Conservation (phyloP, 176 grass and related monocot species). For the Rhynchospora pubera region DNA sequence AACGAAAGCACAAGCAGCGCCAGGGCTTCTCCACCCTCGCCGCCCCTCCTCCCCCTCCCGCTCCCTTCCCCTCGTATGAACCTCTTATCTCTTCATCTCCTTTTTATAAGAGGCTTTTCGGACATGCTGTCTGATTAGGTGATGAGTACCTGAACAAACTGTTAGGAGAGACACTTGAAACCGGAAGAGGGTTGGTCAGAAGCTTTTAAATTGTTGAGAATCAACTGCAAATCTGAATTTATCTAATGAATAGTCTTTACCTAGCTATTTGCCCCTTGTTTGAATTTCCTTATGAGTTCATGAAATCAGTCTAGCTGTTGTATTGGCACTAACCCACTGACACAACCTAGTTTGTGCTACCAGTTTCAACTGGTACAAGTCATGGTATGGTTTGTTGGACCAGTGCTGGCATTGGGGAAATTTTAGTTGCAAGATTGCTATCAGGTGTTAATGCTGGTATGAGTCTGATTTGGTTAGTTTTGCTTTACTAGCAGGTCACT, state of each 20-base stretch:
- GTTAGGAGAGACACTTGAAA: too few species aligned
- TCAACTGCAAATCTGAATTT: not conserved
- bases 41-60: slow-evolving; percentile 4
- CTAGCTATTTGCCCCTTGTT: too few species aligned
- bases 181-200: not conserved
- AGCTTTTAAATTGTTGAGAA: not conserved
- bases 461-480: too few species aligned
- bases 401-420: too few species aligned
- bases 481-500: too few species aligned
- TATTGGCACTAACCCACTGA: too few species aligned
- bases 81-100: not conserved
- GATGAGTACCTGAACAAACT: not conserved
- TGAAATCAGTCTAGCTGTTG: not conserved
- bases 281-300: not conserved
- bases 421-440: too few species aligned
- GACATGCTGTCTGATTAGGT: not conserved
- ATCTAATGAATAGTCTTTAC: not conserved
- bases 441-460: too few species aligned
- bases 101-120: too few species aligned
- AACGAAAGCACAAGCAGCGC: slow-evolving; percentile 95
- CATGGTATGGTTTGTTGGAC: too few species aligned
- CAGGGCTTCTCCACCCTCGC: slow-evolving; percentile 87
- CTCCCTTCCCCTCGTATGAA: not conserved
- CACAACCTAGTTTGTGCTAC: too few species aligned
- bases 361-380: too few species aligned